These are phyloP conservation scores for Ramularia endophylla DNA, from an alignment of 2,329 filamentous ascomycete genomes.

Conservation along the genomic window DNA sequence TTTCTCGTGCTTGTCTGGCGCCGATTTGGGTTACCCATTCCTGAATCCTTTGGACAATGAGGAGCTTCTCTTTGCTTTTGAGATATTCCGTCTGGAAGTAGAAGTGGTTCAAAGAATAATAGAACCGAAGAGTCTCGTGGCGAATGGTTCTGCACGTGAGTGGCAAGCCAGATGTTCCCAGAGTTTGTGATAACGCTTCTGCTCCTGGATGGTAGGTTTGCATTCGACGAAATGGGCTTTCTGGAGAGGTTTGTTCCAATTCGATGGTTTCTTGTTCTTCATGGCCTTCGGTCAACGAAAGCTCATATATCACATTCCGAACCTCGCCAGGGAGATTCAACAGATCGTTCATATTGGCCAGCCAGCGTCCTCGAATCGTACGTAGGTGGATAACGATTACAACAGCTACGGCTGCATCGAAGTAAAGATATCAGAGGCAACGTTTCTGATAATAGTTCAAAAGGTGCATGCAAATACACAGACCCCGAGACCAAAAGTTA, in stretches of 20 bases:
- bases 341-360: too few species aligned
- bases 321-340: constrained; percentile 10
- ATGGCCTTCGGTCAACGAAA: constrained; percentile 9
- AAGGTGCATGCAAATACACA: too few species aligned
- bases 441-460: too few species aligned
- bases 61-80: constrained; percentile 14
- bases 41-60: constrained; percentile 9
- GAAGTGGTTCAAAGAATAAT: constrained; percentile 17
- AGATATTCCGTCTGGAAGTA: constrained; percentile 18
- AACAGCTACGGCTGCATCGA: too few species aligned
- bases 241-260: constrained; percentile 11
- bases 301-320: constrained; percentile 15
- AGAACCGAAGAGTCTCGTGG: constrained; percentile 13
- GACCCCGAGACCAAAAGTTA: too few species aligned
- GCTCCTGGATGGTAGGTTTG: constrained; percentile 2
- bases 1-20: constrained; percentile 12
- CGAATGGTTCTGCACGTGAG: constrained; percentile 14
- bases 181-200: constrained; percentile 2
- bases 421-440: too few species aligned
- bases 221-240: constrained; percentile 9
- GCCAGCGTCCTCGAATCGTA: too few species aligned
- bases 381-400: too few species aligned
- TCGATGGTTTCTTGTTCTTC: constrained; percentile 7
- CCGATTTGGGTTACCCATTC: constrained; percentile 11
- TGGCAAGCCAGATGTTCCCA: constrained; percentile 11